A percentile compares a stretch with the other conserved stretches of the same genome.
Conservation (phyloP, 768 basidiomycete genomes). For the Steccherinum ochraceum region DNA sequence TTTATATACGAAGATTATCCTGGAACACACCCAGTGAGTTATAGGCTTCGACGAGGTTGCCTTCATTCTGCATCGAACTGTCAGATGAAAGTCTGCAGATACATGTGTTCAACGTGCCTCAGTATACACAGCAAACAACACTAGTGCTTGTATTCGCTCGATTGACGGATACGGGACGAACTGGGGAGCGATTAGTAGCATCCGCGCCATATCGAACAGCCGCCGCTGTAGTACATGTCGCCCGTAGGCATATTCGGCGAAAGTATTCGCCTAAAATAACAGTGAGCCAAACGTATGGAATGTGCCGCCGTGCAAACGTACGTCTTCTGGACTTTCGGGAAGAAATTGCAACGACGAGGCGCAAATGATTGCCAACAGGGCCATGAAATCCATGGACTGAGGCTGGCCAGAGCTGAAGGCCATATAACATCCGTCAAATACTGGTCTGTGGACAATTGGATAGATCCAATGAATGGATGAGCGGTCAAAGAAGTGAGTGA, state of each 20-base stretch:
- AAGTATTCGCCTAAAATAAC: conserved; percentile 10
- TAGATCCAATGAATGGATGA: conserved; percentile 16
- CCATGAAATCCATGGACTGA: conserved; percentile 15
- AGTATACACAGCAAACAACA: conserved; percentile 7
- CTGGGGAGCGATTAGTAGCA: conserved; percentile 9
- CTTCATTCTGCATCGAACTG: conserved; percentile 3
- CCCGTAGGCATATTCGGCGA: conserved; percentile 14
- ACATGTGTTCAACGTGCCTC: not conserved
- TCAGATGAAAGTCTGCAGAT: no score
- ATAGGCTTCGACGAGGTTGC: conserved; percentile 3
- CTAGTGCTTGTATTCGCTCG: conserved; percentile 16
- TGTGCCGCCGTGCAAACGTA: conserved; percentile 6
- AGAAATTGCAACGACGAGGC: conserved; percentile 18
- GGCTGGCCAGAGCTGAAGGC: conserved; percentile 12
- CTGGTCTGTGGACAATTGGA: conserved; percentile 16
- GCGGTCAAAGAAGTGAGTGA: conserved; percentile 16
- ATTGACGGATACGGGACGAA: conserved; percentile 11
- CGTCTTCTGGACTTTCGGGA: conserved; percentile 15
- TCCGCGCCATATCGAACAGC: conserved; percentile 14
- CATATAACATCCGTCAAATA: conserved; percentile 15
- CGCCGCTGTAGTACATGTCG: conserved; percentile 13
- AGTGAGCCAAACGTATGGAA: no score
- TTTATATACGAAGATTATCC: no score
- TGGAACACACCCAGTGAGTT: conserved; percentile 4
- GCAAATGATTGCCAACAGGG: conserved; percentile 17